Conservation (phyloP, 495 filamentous ascomycete genomes). For the Aspergillus leporis region DNA sequence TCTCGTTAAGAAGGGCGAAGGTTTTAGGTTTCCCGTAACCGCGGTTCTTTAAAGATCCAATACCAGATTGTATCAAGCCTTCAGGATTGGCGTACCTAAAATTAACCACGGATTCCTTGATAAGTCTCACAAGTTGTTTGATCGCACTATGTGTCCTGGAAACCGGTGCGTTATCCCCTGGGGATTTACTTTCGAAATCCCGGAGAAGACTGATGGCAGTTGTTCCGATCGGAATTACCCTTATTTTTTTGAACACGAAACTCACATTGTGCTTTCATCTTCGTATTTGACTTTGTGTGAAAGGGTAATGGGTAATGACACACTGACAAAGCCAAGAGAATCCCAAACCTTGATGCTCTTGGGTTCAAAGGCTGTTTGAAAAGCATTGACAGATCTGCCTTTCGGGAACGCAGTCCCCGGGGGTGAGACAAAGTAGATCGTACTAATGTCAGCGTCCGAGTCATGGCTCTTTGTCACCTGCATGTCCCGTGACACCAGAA, state of each 20-base stretch:
- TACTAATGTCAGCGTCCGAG: background rate
- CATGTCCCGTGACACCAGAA: background rate
- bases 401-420: background rate
- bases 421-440: background rate
- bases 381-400: background rate
- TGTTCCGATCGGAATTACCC: background rate
- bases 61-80: background rate
- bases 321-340: background rate
- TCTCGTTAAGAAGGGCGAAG: background rate
- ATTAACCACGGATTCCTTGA: background rate
- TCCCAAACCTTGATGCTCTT: background rate
- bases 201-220: background rate
- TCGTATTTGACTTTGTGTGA: background rate
- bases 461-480: background rate
- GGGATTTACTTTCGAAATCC: background rate
- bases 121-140: background rate
- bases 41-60: conserved; percentile 9
- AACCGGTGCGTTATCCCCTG: background rate
- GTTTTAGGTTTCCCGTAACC: conserved; percentile 7
- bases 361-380: background rate
- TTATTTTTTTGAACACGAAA: background rate
- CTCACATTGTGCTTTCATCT: background rate
- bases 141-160: background rate
- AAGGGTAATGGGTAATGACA: background rate
- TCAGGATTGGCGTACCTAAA: background rate